A percentile compares a stretch with the other conserved stretches of the same genome.
Evolutionary conservation across 2,329 filamentous ascomycete species (phyloP).

Genomic region (Endothia cerciana): DNA sequence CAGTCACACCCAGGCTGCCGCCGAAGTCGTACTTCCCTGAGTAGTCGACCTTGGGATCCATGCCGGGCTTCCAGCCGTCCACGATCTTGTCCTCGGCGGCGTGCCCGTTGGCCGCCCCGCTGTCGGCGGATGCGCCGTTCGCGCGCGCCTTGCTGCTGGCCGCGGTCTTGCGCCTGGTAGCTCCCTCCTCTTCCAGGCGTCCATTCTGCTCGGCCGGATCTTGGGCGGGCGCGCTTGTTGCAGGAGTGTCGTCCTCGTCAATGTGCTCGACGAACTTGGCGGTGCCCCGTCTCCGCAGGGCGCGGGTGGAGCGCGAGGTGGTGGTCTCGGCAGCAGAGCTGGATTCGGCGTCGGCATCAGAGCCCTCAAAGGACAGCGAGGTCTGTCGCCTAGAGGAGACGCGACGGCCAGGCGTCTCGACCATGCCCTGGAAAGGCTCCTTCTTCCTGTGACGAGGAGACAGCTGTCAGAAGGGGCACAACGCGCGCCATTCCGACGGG

Average conservation of each 20-base stretch:
- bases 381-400: conserved; percentile 53
- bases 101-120: conserved; percentile 38
- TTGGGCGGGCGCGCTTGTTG: conserved; percentile 26
- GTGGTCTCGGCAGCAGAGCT: conserved; percentile 50
- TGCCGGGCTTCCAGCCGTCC: conserved; percentile 63
- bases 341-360: conserved; percentile 55
- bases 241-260: conserved; percentile 46
- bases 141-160: conserved; percentile 32
- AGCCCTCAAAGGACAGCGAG: conserved; percentile 47
- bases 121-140: conserved; percentile 33
- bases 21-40: conserved; percentile 81
- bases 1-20: conserved; percentile 75
- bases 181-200: conserved; percentile 2
- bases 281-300: conserved; percentile 49
- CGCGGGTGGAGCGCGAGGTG: conserved; percentile 33
- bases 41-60: conserved; percentile 66
- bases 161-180: conserved; percentile 15
- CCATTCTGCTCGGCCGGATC: neutral
- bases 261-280: conserved; percentile 56
- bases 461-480: neutral
- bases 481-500: neutral
- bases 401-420: conserved; percentile 58
- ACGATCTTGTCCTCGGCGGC: conserved; percentile 40
- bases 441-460: conserved; percentile 52
- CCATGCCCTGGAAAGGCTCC: conserved; percentile 64